Evolutionary conservation across 352 stramenopile genomes (phyloP).

Genomic region (Globisporangium uncinulatum): DNA sequence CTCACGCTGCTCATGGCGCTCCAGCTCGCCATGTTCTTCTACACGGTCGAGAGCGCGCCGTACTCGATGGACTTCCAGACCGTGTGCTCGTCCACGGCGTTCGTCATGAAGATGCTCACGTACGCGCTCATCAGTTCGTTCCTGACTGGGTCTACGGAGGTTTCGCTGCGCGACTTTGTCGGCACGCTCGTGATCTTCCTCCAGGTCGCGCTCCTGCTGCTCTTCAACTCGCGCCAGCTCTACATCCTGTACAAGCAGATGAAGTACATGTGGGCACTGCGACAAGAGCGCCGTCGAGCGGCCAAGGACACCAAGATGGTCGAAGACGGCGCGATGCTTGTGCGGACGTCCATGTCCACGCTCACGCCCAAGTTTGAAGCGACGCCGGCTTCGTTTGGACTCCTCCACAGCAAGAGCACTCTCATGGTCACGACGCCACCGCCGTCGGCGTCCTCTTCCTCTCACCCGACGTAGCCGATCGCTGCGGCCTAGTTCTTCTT

Average conservation of each 20-base stretch:
- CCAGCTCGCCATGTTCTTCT: conserved; percentile 72
- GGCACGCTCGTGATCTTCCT: conserved; percentile 62
- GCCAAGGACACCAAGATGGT: conserved; percentile 20
- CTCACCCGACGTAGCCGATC: conserved; percentile 6
- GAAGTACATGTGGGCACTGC: conserved; percentile 49
- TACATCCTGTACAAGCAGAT: conserved; percentile 78
- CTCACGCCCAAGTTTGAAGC: conserved; percentile 33
- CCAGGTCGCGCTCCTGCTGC: conserved; percentile 52
- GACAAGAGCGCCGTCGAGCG: conserved; percentile 28
- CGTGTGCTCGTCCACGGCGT: conserved; percentile 56
- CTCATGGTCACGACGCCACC: conserved; percentile 19
- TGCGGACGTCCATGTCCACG: conserved; percentile 25
- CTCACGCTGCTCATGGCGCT: conserved; percentile 65
- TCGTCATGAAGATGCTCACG: conserved; percentile 82
- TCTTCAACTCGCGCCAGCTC: conserved; percentile 75
- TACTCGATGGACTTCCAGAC: conserved; percentile 77
- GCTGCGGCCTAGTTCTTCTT: conserved; percentile 7
- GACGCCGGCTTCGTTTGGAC: conserved; percentile 19
- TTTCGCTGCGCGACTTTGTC: conserved; percentile 44
- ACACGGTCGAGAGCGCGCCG: conserved; percentile 50
- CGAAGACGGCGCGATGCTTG: conserved; percentile 22
- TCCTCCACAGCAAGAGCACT: conserved; percentile 31
- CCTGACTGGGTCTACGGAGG: conserved; percentile 43
- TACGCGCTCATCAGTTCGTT: conserved; percentile 79
- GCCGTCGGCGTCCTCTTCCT: conserved; percentile 1